Conservation (phyloP, 345 rosid genomes). For the Carallia pectinifolia region DNA sequence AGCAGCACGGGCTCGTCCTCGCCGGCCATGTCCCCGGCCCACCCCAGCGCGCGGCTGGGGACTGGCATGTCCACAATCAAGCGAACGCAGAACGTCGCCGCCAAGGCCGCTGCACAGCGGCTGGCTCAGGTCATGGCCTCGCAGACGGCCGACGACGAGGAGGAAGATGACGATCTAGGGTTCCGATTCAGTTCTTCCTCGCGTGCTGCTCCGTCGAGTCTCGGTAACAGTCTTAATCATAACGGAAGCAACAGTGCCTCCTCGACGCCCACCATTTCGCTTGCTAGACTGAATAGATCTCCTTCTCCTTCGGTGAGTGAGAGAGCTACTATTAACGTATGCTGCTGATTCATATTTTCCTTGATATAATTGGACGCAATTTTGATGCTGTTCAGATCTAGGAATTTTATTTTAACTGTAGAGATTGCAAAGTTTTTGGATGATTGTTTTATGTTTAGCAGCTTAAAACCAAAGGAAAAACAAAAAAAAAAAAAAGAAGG, state of each 20-base stretch:
- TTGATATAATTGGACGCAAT: slow-evolving; percentile 3
- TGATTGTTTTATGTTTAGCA: no score
- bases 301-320: slow-evolving; percentile 76
- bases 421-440: neutral
- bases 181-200: slow-evolving; percentile 57
- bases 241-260: slow-evolving; percentile 10
- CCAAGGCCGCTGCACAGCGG: slow-evolving; percentile 89
- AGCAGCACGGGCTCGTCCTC: slow-evolving; percentile 76
- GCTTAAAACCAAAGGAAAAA: no score
- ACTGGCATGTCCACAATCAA: slow-evolving; percentile 62
- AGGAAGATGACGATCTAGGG: slow-evolving; percentile 55
- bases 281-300: slow-evolving; percentile 62
- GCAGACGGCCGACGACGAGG: slow-evolving; percentile 68
- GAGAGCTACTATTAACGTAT: neutral
- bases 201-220: slow-evolving; percentile 36
- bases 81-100: slow-evolving; percentile 83
- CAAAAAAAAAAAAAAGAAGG: no score
- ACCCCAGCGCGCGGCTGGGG: slow-evolving; percentile 62
- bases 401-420: neutral
- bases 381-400: slow-evolving; percentile 2
- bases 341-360: neutral
- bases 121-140: slow-evolving; percentile 96
- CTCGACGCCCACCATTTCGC: slow-evolving; percentile 33
- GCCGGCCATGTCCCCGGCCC: slow-evolving; percentile 77
- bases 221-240: slow-evolving; percentile 25